phyloP scores from a whole-genome alignment of 805 yeast genomes.

The Kluyveromyces wickerhamii region DNA sequence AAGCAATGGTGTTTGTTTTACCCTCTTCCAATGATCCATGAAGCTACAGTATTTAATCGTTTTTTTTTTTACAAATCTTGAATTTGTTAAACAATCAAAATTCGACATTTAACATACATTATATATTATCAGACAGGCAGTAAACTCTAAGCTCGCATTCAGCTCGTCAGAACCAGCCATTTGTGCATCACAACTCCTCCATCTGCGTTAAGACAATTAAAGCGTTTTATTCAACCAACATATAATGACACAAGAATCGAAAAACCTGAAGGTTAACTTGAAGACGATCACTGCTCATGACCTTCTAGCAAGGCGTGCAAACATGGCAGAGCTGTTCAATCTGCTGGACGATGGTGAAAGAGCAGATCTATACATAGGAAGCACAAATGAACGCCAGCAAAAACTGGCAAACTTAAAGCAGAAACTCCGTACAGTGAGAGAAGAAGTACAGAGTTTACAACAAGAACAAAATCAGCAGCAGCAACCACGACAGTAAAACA shows the following conservation, averaged over 20 bases:
- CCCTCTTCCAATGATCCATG: neutral
- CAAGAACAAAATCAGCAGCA: neutral
- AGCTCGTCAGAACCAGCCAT: constrained; percentile 7
- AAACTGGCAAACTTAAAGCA: constrained; percentile 12
- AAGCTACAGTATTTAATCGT: too few relatives aligned
- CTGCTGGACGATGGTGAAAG: constrained; percentile 20
- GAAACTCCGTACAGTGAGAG: constrained; percentile 9
- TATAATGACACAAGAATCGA: too few relatives aligned
- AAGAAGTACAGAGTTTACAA: constrained; percentile 3
- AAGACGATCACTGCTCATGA: constrained; percentile 27
- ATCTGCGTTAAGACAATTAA: too few relatives aligned
- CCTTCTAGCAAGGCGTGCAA: constrained; percentile 22
- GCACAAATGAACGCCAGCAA: constrained; percentile 11
- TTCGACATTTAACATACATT: too few relatives aligned
- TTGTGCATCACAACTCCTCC: too few relatives aligned
- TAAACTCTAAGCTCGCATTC: too few relatives aligned
- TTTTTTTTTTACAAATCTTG: too few relatives aligned
- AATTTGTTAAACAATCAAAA: too few relatives aligned
- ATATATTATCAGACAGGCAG: too few relatives aligned
- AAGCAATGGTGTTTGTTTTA: neutral
- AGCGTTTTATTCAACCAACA: too few relatives aligned
- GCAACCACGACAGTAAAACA: neutral
- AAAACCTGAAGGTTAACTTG: constrained; percentile 17
- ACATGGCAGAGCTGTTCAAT: constrained; percentile 24
- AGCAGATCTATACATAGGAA: constrained; percentile 11